Evolutionary conservation across 2,329 filamentous ascomycete species (phyloP), one percentile per base, ranked within the genome.

Genomic region (Westerdykella aurantiaca): DNA sequence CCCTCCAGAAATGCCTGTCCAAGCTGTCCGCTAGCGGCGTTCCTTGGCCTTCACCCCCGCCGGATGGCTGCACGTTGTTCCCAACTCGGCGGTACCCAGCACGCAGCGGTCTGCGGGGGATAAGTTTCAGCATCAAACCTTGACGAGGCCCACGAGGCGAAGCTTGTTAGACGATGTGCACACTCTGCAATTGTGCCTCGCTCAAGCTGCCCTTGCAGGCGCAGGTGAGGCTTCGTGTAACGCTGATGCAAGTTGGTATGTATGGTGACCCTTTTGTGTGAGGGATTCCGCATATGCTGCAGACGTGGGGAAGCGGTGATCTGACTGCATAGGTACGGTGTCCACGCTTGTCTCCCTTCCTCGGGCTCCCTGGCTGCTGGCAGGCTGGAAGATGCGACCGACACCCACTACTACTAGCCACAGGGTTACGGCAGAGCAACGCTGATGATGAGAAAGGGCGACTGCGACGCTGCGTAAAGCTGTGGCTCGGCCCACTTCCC

Each of bases 41-140:
- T 35, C 33, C 33, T 35, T 35, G 33, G 53, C 41, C 41, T 39
- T 45, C 45, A 48, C 49, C 49, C 48, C 50, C 33, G n/a, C 33
- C n/a, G 17, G 33, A 18, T 35, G 33, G 48, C 51, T 56, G 60
- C 55, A 48, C 52, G 41, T 47, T 57, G 47, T 57, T 59, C 59
- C 58, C 52, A 52, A 51, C 44, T 53, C 56, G 51, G 57, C 52
- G 48, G 56, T 56, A 59, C 58, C 59, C 58, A 63, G 61, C 51
- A 54, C 61, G 63, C 59, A 60, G 56, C 57, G 55, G 55, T 60
- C 58, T 64, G 60, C 53, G 55, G 64, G 64, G 61, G 63, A 64
- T 56, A 58, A 45, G 63, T 67, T 65, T 66, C 63, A 65, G 50
- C 31, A 41, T 54, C 45, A 52, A 52, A 55, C 51, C 47, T 52